phyloP scores from a whole-genome alignment of 2,329 filamentous ascomycete species.

The Alternaria longipes region DNA sequence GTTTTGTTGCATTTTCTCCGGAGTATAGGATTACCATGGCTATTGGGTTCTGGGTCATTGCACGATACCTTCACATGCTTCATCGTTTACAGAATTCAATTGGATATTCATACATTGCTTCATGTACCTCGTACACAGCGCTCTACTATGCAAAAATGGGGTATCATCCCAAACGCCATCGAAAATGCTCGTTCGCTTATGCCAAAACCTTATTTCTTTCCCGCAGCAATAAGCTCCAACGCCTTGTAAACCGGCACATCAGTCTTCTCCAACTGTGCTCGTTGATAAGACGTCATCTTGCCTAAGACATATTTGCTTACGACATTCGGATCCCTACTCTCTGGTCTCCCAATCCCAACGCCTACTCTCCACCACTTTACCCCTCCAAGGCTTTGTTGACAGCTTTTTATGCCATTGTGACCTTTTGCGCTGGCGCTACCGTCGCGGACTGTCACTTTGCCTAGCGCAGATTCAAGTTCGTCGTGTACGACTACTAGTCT shows the following conservation, averaged over 20 bases:
- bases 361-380: slow-evolving; percentile 69
- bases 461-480: slow-evolving; percentile 79
- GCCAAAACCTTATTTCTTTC: slow-evolving; percentile 25
- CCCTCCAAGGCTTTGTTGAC: slow-evolving; percentile 38
- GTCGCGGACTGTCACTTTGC: slow-evolving; percentile 70
- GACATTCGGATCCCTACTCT: slow-evolving; percentile 69
- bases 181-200: slow-evolving; percentile 14
- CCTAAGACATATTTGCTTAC: slow-evolving; percentile 82
- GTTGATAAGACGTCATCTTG: slow-evolving; percentile 63
- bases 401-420: slow-evolving; percentile 59
- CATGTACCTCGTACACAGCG: slow-evolving; percentile 6
- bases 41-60: slow-evolving; percentile 22
- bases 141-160: slow-evolving; percentile 8
- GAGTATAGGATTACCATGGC: not conserved
- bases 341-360: slow-evolving; percentile 87
- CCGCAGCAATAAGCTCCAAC: slow-evolving; percentile 61
- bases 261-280: slow-evolving; percentile 57
- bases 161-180: slow-evolving; percentile 23
- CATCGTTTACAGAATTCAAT: slow-evolving; percentile 8
- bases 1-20: not conserved
- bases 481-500: slow-evolving; percentile 84
- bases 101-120: slow-evolving; percentile 18
- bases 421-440: slow-evolving; percentile 62
- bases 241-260: slow-evolving; percentile 61
- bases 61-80: slow-evolving; percentile 34